Conservation (phyloP, 2,329 filamentous ascomycete species). For the Alternaria brassicicola region DNA sequence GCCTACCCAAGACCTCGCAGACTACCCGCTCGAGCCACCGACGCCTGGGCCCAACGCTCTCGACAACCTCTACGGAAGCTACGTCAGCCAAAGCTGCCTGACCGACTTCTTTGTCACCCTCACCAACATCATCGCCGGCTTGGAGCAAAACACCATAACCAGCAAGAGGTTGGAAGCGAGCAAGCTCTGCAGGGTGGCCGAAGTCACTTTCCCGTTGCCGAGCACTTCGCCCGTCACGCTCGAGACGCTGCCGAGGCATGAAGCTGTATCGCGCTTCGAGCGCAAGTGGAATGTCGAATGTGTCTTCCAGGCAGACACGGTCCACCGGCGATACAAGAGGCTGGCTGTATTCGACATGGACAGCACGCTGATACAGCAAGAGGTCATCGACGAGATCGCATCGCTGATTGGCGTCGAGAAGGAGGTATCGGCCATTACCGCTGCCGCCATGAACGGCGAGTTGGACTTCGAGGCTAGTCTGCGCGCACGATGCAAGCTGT, state of each 20-base stretch:
- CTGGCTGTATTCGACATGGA: slow-evolving; percentile 99
- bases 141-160: slow-evolving; percentile 56
- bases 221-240: slow-evolving; percentile 59
- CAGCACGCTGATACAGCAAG: slow-evolving; percentile 93
- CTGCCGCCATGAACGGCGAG: slow-evolving; percentile 93
- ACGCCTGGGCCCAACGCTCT: slow-evolving; percentile 60
- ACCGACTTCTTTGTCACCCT: slow-evolving; percentile 62
- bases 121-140: slow-evolving; percentile 56
- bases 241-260: slow-evolving; percentile 75
- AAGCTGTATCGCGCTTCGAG: slow-evolving; percentile 81
- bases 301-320: slow-evolving; percentile 72
- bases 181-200: slow-evolving; percentile 67
- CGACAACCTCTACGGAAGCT: slow-evolving; percentile 62
- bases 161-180: slow-evolving; percentile 64
- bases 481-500: slow-evolving; percentile 76
- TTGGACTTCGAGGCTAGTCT: slow-evolving; percentile 88
- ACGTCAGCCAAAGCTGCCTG: slow-evolving; percentile 61
- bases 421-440: slow-evolving; percentile 85
- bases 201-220: slow-evolving; percentile 67
- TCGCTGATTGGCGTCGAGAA: slow-evolving; percentile 81
- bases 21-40: slow-evolving; percentile 61
- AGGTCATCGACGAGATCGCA: slow-evolving; percentile 95
- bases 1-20: slow-evolving; percentile 58
- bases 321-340: slow-evolving; percentile 80
- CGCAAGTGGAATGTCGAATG: slow-evolving; percentile 89